These are phyloP conservation scores for Komagataea norvegica DNA, from an alignment of 1,139 yeast genomes.

Conservation along the genomic window DNA sequence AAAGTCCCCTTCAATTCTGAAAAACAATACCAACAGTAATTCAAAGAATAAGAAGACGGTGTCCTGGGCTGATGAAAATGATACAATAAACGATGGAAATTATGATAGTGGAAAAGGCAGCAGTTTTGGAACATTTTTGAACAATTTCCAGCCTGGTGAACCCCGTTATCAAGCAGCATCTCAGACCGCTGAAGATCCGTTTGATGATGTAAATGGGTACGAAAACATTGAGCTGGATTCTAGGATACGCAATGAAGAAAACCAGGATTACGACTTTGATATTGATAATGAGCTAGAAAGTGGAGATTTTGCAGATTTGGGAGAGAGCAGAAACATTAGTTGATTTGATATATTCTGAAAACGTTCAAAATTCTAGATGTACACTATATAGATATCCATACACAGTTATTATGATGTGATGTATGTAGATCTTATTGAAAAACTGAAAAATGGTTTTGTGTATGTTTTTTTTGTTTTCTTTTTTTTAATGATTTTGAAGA, in stretches of 20 bases:
- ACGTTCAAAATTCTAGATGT: too few relatives aligned
- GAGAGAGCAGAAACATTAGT: not conserved
- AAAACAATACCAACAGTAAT: slow-evolving; percentile 14
- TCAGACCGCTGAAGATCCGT: not conserved
- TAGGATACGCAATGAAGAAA: slow-evolving; percentile 1
- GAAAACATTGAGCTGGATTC: slow-evolving; percentile 24
- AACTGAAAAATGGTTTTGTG: too few relatives aligned
- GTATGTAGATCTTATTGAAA: too few relatives aligned
- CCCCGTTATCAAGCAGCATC: slow-evolving; percentile 15
- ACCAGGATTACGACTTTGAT: slow-evolving; percentile 30
- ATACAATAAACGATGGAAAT: slow-evolving; percentile 1
- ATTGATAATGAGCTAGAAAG: slow-evolving; percentile 29
- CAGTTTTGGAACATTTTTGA: slow-evolving; percentile 20
- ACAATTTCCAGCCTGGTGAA: slow-evolving; percentile 14
- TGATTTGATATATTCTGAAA: not conserved
- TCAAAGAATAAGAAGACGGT: slow-evolving; percentile 26
- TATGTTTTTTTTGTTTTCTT: too few relatives aligned
- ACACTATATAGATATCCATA: too few relatives aligned
- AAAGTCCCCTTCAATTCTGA: slow-evolving; percentile 27
- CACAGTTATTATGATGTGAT: too few relatives aligned
- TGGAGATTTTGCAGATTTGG: slow-evolving; percentile 4
- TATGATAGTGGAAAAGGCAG: slow-evolving; percentile 4
- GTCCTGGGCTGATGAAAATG: slow-evolving; percentile 31
- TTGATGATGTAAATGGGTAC: slow-evolving; percentile 10
- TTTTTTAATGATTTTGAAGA: too few relatives aligned